These are phyloP conservation scores for Mycena epipterygia DNA, from an alignment of 768 basidiomycete species.

Conservation along the genomic window DNA sequence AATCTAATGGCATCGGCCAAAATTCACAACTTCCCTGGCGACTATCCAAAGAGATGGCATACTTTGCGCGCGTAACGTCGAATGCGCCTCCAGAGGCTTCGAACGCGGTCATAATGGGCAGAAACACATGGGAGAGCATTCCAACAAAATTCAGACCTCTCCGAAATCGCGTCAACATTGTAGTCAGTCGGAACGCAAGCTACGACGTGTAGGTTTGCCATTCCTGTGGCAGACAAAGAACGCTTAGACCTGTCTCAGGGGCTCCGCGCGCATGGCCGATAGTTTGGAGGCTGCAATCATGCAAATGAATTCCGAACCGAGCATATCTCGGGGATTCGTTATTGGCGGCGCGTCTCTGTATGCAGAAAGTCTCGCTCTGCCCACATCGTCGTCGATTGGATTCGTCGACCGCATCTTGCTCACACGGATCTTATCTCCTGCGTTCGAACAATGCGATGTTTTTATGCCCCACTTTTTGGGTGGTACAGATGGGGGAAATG, in stretches of 20 bases:
- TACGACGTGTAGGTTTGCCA: constrained; percentile 71
- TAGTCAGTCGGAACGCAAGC: constrained; percentile 73
- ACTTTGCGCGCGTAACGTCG: constrained; percentile 88
- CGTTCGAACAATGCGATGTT: constrained; percentile 87
- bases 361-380: constrained; percentile 68
- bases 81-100: constrained; percentile 63
- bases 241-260: constrained; percentile 22
- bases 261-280: constrained; percentile 15
- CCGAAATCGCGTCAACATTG: constrained; percentile 78
- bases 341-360: constrained; percentile 96
- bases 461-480: constrained; percentile 83
- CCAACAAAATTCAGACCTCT: constrained; percentile 88
- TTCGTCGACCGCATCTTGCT: constrained; percentile 88
- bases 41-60: constrained; percentile 89
- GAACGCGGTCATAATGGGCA: constrained; percentile 94
- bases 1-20: constrained; percentile 88
- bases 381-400: constrained; percentile 47
- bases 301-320: constrained; percentile 32
- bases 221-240: neutral
- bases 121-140: constrained; percentile 98
- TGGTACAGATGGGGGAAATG: constrained; percentile 37
- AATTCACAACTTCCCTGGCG: constrained; percentile 88
- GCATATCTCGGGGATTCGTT: constrained; percentile 77
- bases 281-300: constrained; percentile 60
- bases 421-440: constrained; percentile 83